Evolutionary conservation across 1,139 yeast species (phyloP), one percentile per base, ranked within the genome.

Genomic region (Diutina scorzettiae): DNA sequence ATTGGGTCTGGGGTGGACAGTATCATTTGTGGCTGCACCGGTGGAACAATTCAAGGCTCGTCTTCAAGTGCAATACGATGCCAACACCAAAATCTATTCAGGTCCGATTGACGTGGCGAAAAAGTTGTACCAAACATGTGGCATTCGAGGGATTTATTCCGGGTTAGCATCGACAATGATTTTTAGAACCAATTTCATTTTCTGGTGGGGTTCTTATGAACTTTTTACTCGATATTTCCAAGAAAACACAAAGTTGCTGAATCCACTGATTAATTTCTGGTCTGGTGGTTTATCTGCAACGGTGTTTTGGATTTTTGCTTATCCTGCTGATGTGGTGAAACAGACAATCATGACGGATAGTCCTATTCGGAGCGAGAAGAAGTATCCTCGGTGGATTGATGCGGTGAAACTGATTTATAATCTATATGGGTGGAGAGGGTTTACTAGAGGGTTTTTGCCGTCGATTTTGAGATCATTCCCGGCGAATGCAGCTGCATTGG

Each of bases 141-240:
- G 39, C 9, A 34, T 34, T 14, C 39, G 39, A 6, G 39, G 39
- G 11, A 34, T 34, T 14, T 86, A 83, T 58, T 78, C 82, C 51
- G 96, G 95, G 5, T 66, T 87, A 42, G 59, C 78, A n/a, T 78
- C 95, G 11, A 87, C 96, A 0, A 77, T 86, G 82, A 70, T 87
- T 12, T 87, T 87, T 63, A 70, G 96, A 54, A 78, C 95, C 1
- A 84, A 84, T 60, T 87, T 87, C 55, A 69, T 84, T 34, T 84
- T 84, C 47, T 86, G 95, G 93, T 87, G 96, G 96, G 95, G 95
- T 2, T 79, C 94, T 0, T 86, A 86, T 55, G 95, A 86, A 53
- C 47, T 85, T 11, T 73, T 85, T 56, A 83, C 93, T 9, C 70
- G 72, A 44, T 79, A 72, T 66, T 79, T 86, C 58, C 71, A 75